Base-by-base conservation (phyloP, 2,329 filamentous ascomycete genomes). In the Achaetomium macrosporum region DNA sequence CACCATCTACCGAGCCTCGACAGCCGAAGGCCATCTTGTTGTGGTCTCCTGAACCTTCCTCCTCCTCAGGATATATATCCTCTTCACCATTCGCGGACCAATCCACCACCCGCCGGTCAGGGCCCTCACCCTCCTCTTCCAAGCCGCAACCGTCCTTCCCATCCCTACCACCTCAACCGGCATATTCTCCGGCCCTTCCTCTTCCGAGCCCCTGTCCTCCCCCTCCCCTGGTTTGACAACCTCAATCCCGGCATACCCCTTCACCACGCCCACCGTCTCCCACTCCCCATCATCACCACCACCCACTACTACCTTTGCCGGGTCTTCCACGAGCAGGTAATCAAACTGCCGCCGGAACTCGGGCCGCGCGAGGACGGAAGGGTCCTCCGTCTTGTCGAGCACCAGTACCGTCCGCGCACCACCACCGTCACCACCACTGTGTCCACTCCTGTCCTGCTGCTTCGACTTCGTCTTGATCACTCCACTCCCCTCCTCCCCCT, bases 321-420 rank as follows among this genome's bases (percentile, higher is more conserved):
- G 73, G 44, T 81, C 73, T 62, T 84, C 82, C 46, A 76, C 71
- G 4, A 87, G 71, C 3, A 77, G 73, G 62, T 84, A 87, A 65
- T 85, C 82, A 57, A 86, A 83, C 40, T 69, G 68, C n/a, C 71
- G 66, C 84, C 84, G 87, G 65, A 86, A 87, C 15, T 61, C 64
- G 0, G 77, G 73, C 53, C 69, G 69, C 0, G 66, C 64, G 11
- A 85, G 69, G 10, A 64, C 62, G 0, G 58, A 59, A 12, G 66
- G 61, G 53, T 79, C 71, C 64, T 87, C 84, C 0, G 82, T 85
- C 68, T 85, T 86, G 68, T 87, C 83, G 56, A 84, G 79, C 1
- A 61, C 54, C 20, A 72, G 55, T 53, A 16, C 50, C 52, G 42
- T 48, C 49, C 16, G 25, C 49, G 12, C 33, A 10, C 12, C 29